Percentiles rank a stretch among this genome's conserved stretches.
phyloP scores from a whole-genome alignment of 2,329 filamentous ascomycete species.

The Aspergillus sp. region DNA sequence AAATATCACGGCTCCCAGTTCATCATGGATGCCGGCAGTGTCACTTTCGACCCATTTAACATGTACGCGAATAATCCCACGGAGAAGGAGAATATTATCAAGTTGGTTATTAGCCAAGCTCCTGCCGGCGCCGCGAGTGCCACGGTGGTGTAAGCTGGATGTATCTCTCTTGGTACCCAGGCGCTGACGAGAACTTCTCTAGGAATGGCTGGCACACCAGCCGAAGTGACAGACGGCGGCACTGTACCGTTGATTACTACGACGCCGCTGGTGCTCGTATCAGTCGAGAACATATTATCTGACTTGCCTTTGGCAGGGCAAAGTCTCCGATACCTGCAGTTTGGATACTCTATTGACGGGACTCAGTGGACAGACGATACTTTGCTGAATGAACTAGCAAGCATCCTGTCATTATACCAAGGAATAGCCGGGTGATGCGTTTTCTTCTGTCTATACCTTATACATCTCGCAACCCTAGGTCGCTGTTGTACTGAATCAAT shows the following conservation, averaged over 20 bases:
- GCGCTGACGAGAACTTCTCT: not conserved
- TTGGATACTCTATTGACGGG: not conserved
- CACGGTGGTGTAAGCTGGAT: not conserved
- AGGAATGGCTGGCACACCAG: not conserved
- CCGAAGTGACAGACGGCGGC: not conserved
- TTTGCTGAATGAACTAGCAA: not conserved
- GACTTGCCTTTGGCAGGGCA: not conserved
- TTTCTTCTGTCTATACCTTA: too few species aligned
- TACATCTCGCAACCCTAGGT: too few species aligned
- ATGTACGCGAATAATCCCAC: not conserved
- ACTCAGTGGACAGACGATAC: not conserved
- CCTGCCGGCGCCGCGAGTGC: not conserved
- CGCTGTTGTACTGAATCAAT: too few species aligned
- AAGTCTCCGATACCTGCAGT: not conserved
- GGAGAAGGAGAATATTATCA: not conserved
- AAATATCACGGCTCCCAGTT: not conserved
- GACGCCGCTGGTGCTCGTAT: not conserved
- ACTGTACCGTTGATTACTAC: not conserved
- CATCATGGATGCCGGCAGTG: not conserved
- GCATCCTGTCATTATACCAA: too few species aligned
- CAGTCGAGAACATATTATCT: not conserved
- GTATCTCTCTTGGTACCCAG: not conserved
- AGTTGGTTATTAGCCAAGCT: not conserved
- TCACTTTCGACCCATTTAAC: not conserved
- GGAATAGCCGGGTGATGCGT: too few species aligned